Base-by-base conservation (phyloP, 164 flowering plant species). In the Echeveria elegans region DNA sequence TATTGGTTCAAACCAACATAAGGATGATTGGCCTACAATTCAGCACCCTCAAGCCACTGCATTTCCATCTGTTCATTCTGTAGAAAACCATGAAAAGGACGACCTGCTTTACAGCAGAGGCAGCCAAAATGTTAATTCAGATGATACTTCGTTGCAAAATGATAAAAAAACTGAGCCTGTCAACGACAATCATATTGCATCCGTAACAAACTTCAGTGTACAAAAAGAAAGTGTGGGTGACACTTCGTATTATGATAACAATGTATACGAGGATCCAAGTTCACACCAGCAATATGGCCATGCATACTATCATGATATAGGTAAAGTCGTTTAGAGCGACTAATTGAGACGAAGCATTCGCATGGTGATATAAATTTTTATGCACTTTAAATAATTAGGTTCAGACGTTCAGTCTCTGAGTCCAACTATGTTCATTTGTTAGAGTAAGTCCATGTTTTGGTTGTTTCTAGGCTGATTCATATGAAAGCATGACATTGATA, bases 1-100 rank as follows among this genome's bases (percentile, higher is more conserved):
- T 26, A 76, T 60, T 37, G 78, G 32, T 14, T 28, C 19, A 28
- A 73, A 45, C 56, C 81, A 58, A 72, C 66, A 36, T 65, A 70
- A 65, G 71, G 97, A 89, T 68, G 96, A 87, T 18, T 87, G 94
- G 96, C 88, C 95, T 37, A 61, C 78, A 32, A 77, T 77, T 74
- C 96, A 88, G 78, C 86, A 74, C 43, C 86, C 79, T 47, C 72
- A 69, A 26, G 65, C 82, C 69, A 71, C 80, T 69, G 63, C 72
- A 24, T 41, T 59, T 45, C 65, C 77, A 31, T 72, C 77, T 70
- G 67, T 66, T 16, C 80, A 79, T 60, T 37, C 72, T 56, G 66
- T 73, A 62, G 64, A 66, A 38, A 79, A 78, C 73, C 62, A n/a
- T n/a, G n/a, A n/a, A n/a, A n/a, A n/a, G n/a, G n/a, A n/a, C n/a